Evolutionary conservation across 2,329 filamentous ascomycete species (phyloP).

Genomic region (Fusarium sp.): DNA sequence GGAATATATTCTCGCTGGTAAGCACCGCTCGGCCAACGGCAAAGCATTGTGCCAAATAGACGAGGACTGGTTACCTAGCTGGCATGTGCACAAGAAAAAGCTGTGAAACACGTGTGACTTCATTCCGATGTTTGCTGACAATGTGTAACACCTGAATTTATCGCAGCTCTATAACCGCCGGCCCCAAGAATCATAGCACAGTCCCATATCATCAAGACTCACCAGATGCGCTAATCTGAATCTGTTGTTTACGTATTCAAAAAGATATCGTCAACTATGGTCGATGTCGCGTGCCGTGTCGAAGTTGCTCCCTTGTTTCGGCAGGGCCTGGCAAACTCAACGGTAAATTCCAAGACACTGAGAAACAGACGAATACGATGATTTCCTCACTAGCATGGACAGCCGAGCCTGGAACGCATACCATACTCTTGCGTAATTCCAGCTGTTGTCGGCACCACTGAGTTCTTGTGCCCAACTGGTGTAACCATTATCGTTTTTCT

Average conservation of each 20-base stretch:
- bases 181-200: not conserved
- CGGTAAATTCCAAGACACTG: not conserved
- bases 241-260: too few species aligned
- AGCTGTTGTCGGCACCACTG: not conserved
- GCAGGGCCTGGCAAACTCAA: not conserved
- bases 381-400: fast-evolving
- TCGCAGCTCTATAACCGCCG: not conserved
- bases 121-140: not conserved
- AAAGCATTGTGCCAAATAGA: not conserved
- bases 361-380: not conserved
- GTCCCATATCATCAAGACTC: too few species aligned
- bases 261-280: too few species aligned
- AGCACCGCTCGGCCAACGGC: too few species aligned
- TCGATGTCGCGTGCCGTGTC: not conserved
- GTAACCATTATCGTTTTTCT: too few species aligned
- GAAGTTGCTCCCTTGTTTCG: not conserved
- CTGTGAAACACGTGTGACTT: constrained; percentile 5
- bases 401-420: not conserved
- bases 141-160: not conserved
- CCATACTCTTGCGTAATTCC: not conserved
- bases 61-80: constrained; percentile 1
- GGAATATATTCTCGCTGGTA: not conserved
- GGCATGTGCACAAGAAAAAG: not conserved
- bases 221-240: not conserved
- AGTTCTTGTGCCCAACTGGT: too few species aligned